Percentiles rank a stretch among this genome's conserved stretches.
phyloP scores from a whole-genome alignment of 1,284 basidiomycete genomes.

The Heterobasidion annosum region DNA sequence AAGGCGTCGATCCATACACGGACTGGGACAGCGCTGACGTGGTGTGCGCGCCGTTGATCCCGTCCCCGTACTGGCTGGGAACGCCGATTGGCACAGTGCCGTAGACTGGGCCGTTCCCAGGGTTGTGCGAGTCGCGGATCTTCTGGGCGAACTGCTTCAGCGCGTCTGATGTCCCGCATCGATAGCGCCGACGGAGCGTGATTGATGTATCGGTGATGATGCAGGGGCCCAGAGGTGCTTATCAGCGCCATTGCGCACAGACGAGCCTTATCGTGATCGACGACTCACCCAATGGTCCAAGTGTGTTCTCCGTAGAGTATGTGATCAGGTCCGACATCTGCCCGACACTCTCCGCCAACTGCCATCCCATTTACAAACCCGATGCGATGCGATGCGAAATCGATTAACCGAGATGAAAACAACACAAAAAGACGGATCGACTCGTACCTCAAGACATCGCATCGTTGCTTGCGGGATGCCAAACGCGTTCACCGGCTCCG shows the following conservation, averaged over 20 bases:
- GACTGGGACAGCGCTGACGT: not conserved
- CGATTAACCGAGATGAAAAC: not conserved
- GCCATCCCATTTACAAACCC: not conserved
- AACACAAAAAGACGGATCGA: not conserved
- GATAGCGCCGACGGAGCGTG: not conserved
- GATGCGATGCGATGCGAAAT: not conserved
- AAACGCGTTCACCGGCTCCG: conserved; percentile 76
- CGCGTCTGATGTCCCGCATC: conserved; percentile 20
- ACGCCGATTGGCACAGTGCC: not conserved
- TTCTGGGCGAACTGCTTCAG: conserved; percentile 32
- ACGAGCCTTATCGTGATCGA: conserved; percentile 1
- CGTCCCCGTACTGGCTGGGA: not conserved
- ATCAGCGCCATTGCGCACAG: not conserved
- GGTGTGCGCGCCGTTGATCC: not conserved
- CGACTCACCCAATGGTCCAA: conserved; percentile 58
- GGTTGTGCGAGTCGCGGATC: conserved; percentile 29
- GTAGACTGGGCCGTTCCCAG: conserved; percentile 2
- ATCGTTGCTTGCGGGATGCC: conserved; percentile 80
- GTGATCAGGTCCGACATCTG: conserved; percentile 68
- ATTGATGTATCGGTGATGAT: not conserved
- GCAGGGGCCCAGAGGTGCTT: not conserved
- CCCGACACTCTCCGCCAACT: conserved; percentile 70
- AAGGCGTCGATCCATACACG: not conserved
- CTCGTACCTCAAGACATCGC: conserved; percentile 67
- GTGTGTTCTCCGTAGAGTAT: conserved; percentile 40